Evolutionary conservation across 169 alveolate species (phyloP).

Genomic region (Amoebophrya sp.): DNA sequence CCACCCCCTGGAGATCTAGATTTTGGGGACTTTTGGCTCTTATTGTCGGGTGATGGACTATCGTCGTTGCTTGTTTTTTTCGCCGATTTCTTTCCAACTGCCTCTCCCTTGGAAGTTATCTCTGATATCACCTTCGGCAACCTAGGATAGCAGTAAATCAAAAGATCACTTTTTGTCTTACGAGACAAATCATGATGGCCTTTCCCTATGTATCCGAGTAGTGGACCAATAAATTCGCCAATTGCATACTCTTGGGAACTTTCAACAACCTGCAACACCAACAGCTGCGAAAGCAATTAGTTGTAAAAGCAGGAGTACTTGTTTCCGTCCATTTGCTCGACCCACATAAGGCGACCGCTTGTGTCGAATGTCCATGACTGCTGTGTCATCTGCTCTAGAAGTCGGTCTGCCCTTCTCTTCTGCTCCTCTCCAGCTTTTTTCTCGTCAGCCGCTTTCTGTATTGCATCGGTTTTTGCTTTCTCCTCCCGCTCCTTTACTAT

Average conservation of each 20-base stretch:
- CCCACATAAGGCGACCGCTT: not conserved
- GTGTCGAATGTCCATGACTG: not conserved
- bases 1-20: not conserved
- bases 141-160: not conserved
- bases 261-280: too few species aligned
- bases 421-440: not conserved
- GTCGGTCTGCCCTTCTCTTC: not conserved
- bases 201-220: too few species aligned
- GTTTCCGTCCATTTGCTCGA: not conserved
- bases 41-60: not conserved
- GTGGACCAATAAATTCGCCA: too few species aligned
- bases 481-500: constrained; percentile 16
- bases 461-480: not conserved
- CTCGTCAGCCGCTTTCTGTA: not conserved
- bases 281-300: too few species aligned
- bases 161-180: too few species aligned
- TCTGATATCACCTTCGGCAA: not conserved
- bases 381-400: not conserved
- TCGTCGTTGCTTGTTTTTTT: not conserved
- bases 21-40: not conserved
- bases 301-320: too few species aligned
- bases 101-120: not conserved
- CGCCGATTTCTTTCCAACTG: not conserved
- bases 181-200: too few species aligned
- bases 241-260: too few species aligned